A percentile compares a stretch with the other conserved stretches of the same genome.
phyloP scores from a whole-genome alignment of 1,284 basidiomycete genomes.

The Ustilago cynodontis region DNA sequence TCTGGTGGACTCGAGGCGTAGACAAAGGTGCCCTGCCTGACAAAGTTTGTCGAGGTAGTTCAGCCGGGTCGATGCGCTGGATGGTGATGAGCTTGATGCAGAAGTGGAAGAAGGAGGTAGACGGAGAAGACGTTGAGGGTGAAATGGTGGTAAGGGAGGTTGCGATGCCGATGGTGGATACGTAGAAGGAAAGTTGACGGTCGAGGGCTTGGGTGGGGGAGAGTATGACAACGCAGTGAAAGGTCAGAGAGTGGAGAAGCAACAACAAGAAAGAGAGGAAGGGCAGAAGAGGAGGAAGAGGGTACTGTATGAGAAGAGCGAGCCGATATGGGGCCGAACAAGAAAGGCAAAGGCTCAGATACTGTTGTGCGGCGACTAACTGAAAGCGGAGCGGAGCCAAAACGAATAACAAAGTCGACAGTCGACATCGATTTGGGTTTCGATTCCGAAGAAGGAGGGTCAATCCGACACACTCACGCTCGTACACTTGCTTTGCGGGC shows the following conservation, averaged over 20 bases:
- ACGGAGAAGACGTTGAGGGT: background rate
- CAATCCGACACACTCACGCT: background rate
- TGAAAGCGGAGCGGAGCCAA: background rate
- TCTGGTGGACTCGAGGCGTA: background rate
- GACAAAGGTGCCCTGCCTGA: background rate
- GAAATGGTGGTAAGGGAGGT: background rate
- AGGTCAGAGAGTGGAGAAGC: background rate
- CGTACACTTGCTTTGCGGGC: background rate
- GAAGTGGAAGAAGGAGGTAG: background rate
- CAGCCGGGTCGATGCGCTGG: background rate
- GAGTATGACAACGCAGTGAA: background rate
- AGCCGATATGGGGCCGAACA: no score
- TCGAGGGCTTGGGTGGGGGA: background rate
- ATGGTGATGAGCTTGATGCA: background rate
- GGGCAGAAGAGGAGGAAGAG: background rate
- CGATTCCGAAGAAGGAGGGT: slow-evolving; percentile 1
- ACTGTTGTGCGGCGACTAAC: slow-evolving; percentile 7
- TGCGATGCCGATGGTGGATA: background rate
- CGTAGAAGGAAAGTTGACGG: background rate
- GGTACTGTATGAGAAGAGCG: background rate
- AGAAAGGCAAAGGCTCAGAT: background rate
- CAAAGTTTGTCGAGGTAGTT: background rate
- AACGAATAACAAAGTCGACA: background rate
- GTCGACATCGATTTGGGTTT: slow-evolving; percentile 7
- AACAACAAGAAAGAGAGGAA: background rate